Conservation (phyloP, 495 filamentous ascomycete species). For the Aspergillus baeticus region DNA sequence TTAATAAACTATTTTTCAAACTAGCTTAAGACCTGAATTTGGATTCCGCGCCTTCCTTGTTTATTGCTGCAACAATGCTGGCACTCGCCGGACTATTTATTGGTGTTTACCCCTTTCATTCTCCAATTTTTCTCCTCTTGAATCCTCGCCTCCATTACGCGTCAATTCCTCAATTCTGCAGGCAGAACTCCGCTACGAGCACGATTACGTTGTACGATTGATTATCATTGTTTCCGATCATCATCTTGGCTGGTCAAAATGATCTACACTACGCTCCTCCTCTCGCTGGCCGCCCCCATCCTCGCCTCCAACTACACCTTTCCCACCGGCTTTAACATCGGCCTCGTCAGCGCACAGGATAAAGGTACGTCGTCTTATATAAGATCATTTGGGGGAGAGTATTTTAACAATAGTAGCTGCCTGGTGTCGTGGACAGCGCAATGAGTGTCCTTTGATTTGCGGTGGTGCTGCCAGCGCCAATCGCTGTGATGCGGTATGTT, state of each 20-base stretch:
- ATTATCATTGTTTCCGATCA: conserved; percentile 3
- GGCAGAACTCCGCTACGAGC: conserved; percentile 5
- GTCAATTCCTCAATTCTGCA: conserved; percentile 3
- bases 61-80: not conserved
- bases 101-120: conserved; percentile 16
- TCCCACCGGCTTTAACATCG: conserved; percentile 40
- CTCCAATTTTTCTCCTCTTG: conserved; percentile 21
- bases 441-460: conserved; percentile 48
- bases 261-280: conserved; percentile 22
- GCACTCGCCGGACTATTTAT: conserved; percentile 5
- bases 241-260: not conserved
- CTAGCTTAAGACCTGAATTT: not conserved
- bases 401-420: conserved; percentile 24
- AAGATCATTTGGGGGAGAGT: not conserved
- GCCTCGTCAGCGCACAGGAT: conserved; percentile 23
- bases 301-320: conserved; percentile 33
- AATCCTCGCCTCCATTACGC: conserved; percentile 7
- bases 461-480: conserved; percentile 39
- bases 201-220: conserved; percentile 3
- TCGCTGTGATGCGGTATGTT: conserved; percentile 43
- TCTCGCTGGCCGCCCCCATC: conserved; percentile 30
- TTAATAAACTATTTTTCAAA: conserved; percentile 8
- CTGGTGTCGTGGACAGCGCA: conserved; percentile 47
- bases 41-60: conserved; percentile 1
- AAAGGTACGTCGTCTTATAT: conserved; percentile 23